Evolutionary conservation across 179 eudicot species (phyloP).

Genomic region (Spergularia azorica): DNA sequence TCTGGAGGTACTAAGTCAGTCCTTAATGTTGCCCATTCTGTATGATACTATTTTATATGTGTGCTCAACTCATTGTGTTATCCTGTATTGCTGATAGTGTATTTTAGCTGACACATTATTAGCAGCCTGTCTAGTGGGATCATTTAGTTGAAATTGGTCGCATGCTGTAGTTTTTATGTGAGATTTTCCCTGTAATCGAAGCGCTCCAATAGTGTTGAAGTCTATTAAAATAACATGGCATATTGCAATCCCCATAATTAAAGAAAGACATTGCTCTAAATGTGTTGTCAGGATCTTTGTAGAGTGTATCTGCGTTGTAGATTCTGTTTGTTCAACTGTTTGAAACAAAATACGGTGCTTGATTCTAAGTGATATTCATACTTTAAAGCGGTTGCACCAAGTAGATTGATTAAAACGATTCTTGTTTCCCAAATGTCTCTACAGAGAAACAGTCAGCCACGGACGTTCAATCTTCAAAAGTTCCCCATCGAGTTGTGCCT

Average conservation of each 20-base stretch:
- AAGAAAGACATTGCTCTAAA: not conserved
- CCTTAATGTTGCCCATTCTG: too few species aligned
- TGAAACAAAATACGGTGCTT: not conserved
- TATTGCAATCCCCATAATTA: not conserved
- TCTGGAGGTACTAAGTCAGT: too few species aligned
- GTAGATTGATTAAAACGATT: not conserved
- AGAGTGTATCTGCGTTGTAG: not conserved
- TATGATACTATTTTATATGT: too few species aligned
- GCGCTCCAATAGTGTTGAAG: not conserved
- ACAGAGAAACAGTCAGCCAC: conserved; percentile 41
- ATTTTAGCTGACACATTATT: not conserved
- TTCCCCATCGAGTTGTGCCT: conserved; percentile 62
- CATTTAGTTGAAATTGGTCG: not conserved
- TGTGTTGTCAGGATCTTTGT: not conserved
- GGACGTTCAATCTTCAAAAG: conserved; percentile 48
- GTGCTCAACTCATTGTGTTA: too few species aligned
- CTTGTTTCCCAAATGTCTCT: conserved; percentile 10
- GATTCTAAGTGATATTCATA: not conserved
- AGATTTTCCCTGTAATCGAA: not conserved
- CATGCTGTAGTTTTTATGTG: not conserved
- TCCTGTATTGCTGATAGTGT: too few species aligned
- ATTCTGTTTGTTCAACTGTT: not conserved
- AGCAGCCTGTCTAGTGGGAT: not conserved
- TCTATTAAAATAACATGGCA: not conserved
- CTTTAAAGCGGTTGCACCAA: too few species aligned